Evolutionary conservation across 768 basidiomycete genomes (phyloP), one percentile per base, ranked within the genome.

Genomic region (Tricholoma sp.): DNA sequence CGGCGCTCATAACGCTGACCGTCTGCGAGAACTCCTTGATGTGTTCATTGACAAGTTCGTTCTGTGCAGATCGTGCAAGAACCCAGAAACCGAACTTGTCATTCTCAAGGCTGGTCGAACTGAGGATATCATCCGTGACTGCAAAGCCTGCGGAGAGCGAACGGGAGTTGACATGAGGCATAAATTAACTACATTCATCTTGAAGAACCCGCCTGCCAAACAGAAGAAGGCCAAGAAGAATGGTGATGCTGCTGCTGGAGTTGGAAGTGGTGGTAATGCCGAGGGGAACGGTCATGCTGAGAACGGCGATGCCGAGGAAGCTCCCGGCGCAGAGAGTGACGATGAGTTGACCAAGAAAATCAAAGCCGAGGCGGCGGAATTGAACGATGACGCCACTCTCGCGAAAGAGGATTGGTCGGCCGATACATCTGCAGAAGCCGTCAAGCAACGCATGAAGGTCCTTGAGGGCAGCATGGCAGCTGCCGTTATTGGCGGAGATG

Each of bases 1-100:
- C 65, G 97, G 97, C 49, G 93, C 93, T 28, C 97, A 99, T 68
- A 86, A 97, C 61, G 88, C 93, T 41, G 76, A 83, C 44, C 90
- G 94, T 57, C 85, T 99, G 29, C 90, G 95, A 56, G 96, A 98
- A 72, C 85, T 99, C 13, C 88, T 99, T 64, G 96, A 98, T 71
- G 82, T 72, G 49, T 99, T 98, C 80, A 99, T 99, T 76, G 93
- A 96, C 65, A 98, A 98, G 74, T 99, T 97, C 63, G 94, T 99
- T 44, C 86, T 99, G 13, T 99, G 97, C 77, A 88, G 86, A 57
- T 84, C 90, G 9, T 99, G 97, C 89, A 98, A 98, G 78, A 99
- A 99, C 70, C 97, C 97, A 10, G 97, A 99, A 75, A 99, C 97
- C 32, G 95, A 98, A 66, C 84, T 98, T 45, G 74, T 93, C 75